Base-by-base conservation (phyloP, 1,284 basidiomycete genomes). In the Cryptococcus sp. region DNA sequence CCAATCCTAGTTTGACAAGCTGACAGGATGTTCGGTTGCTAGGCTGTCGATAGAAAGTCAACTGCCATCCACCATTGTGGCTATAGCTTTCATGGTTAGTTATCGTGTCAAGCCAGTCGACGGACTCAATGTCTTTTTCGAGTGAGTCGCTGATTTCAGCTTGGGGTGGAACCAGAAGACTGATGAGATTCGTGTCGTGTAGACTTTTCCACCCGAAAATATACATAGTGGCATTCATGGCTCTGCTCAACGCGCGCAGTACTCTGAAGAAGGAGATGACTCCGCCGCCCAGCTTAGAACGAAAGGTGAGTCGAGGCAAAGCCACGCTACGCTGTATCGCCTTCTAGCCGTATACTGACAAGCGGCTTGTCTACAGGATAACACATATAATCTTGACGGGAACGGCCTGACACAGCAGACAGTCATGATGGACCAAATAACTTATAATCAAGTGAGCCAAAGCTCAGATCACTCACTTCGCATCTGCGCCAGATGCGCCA, bases 131-230 rank as follows among this genome's bases (percentile, higher is more conserved):
- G 6, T 52, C 10, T 51, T 55, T 3, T 59, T 59, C 53, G 57
- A 59, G 57, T 59, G 40, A 52, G 57, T 55, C 23, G 17, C 13
- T n/a, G 2, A 45, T n/a, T 15, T 45, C 42, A n/a, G 8, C 42
- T n/a, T n/a, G 5, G 3, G 42, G 11, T 15, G 2, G 2, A 35
- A 45, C 42, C 7, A 45, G 42, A 19, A 45, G 31, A 8, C 17
- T 20, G 17, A 23, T 40, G 49, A 41, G 6, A 52, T 13, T 45
- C 41, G 41, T 20, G 31, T 39, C 31, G 19, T n/a, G 20, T 44
- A 59, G 57, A 48, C 16, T 59, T 19, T 54, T 54, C 20, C 57
- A 59, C 23, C 57, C 57, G 10, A 59, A 59, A 55, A 53, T 59
- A 2, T 54, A 59, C 20, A 45, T 59, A 16, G 51, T 59, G 16